phyloP scores from a whole-genome alignment of 139 green algal species.

The Micromonas commoda region DNA sequence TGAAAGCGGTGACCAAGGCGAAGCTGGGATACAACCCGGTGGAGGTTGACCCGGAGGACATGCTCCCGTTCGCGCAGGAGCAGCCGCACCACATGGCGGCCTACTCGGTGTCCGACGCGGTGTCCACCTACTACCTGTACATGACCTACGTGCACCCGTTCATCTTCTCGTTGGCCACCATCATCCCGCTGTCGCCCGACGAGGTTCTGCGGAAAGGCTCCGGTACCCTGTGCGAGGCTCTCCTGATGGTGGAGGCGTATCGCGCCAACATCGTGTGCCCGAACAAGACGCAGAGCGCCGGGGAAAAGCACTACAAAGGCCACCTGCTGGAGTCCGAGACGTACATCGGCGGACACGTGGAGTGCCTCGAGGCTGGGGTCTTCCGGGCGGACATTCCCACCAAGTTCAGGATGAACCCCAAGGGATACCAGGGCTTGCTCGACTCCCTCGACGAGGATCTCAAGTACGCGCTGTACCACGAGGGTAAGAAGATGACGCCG shows the following conservation, averaged over 20 bases:
- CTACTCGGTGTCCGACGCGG: constrained; percentile 96
- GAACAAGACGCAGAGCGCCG: constrained; percentile 82
- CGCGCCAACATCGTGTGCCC: constrained; percentile 77
- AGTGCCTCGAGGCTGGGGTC: constrained; percentile 73
- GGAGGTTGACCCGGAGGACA: constrained; percentile 94
- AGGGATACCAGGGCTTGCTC: constrained; percentile 59
- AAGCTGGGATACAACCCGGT: constrained; percentile 95
- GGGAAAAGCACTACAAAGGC: constrained; percentile 64
- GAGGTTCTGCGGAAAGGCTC: constrained; percentile 93
- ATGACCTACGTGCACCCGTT: constrained; percentile 99
- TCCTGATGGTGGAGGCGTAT: constrained; percentile 82
- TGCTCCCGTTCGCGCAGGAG: constrained; percentile 70
- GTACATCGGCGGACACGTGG: constrained; percentile 97
- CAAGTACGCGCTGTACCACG: constrained; percentile 65
- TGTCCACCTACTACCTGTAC: constrained; percentile 98
- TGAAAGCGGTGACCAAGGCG: constrained; percentile 93
- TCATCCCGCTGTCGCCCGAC: constrained; percentile 96
- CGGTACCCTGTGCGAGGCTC: constrained; percentile 92
- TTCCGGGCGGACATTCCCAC: constrained; percentile 90
- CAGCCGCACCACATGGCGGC: constrained; percentile 73
- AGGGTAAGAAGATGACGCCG: constrained; percentile 43
- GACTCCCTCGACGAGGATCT: constrained; percentile 88
- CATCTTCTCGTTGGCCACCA: constrained; percentile 96
- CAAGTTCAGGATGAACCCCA: constrained; percentile 66
- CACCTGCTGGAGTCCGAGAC: constrained; percentile 92